Evolutionary conservation across 2,329 filamentous ascomycete species (phyloP), one percentile per base, ranked within the genome.

Genomic region (Lachnum nothofagi): DNA sequence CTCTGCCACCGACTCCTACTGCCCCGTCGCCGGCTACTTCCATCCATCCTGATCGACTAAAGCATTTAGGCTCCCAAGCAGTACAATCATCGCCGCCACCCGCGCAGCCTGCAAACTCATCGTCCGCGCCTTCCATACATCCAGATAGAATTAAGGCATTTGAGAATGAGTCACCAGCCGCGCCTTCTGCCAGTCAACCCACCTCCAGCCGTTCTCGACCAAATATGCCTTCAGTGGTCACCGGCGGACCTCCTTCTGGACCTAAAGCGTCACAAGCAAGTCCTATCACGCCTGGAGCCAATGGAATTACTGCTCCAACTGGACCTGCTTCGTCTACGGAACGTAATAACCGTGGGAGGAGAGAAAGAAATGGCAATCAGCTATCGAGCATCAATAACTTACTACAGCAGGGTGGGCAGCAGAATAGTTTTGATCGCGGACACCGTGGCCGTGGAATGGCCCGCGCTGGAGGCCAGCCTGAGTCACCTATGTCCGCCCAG

Each of bases 351-450:
- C 51, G 63, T 39, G 59, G 61, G 17, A 67, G 61, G 55, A 57
- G 72, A 46, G 64, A 79, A 49, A 22, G 37, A 20, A n/a, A 20
- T 24, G 37, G 37, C 10, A 40, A 40, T 24, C 78, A 83, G 57
- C 68, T 84, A 24, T 74, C 75, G 10, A 75, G 77, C 39, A 83
- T 85, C 51, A 80, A 82, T 56, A 80, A 67, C 53, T 78, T 74
- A 43, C 70, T 82, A 3, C 74, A 77, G 55, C 74, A 78, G 62
- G 72, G 72, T 1, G 74, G 60, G 61, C 63, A 76, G 58, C 55
- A 70, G 60, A 68, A 69, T 62, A 65, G 61, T 20, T 68, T 57
- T 22, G 57, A 63, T 20, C 56, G 60, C 29, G 46, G 51, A 8
- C 62, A 54, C 46, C 63, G 65, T 44, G 57, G 59, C n/a, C 58